These are phyloP conservation scores for Saccharomyces hybrid DNA, from an alignment of 1,139 yeast genomes.

Conservation along the genomic window DNA sequence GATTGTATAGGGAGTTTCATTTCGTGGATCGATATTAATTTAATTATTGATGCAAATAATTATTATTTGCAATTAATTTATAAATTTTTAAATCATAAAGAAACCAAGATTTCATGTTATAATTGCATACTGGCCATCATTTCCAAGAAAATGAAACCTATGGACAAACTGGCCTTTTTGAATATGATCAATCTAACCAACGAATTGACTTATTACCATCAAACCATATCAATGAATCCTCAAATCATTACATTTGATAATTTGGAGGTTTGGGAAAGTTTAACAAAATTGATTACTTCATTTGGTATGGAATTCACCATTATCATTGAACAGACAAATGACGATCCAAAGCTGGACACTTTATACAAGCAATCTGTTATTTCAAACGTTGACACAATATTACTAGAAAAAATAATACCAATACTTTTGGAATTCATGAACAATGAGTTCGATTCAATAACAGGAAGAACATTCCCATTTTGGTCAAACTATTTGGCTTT, in stretches of 20 bases:
- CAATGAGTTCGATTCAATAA: constrained; percentile 77
- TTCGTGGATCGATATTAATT: constrained; percentile 87
- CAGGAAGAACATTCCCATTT: constrained; percentile 75
- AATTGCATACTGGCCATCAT: constrained; percentile 72
- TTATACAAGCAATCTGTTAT: constrained; percentile 32
- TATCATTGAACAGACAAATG: constrained; percentile 36
- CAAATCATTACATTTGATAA: constrained; percentile 26
- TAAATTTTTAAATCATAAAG: constrained; percentile 47
- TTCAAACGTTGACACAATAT: constrained; percentile 38
- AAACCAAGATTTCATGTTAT: constrained; percentile 55
- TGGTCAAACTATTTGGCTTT: constrained; percentile 64
- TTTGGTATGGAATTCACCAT: constrained; percentile 69
- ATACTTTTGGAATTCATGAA: constrained; percentile 64
- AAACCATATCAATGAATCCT: background rate
- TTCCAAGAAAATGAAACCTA: constrained; percentile 85
- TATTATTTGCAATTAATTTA: constrained; percentile 46
- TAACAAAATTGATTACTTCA: constrained; percentile 66
- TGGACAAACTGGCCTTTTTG: constrained; percentile 74
- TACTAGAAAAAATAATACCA: constrained; percentile 62
- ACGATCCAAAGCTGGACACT: constrained; percentile 19
- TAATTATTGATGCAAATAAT: constrained; percentile 64
- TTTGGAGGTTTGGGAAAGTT: constrained; percentile 66
- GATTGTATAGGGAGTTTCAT: constrained; percentile 70
- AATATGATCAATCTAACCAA: constrained; percentile 58
- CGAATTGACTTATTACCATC: constrained; percentile 20